phyloP scores from a whole-genome alignment of 257 asterid genomes.

The Solanum peruvianum region DNA sequence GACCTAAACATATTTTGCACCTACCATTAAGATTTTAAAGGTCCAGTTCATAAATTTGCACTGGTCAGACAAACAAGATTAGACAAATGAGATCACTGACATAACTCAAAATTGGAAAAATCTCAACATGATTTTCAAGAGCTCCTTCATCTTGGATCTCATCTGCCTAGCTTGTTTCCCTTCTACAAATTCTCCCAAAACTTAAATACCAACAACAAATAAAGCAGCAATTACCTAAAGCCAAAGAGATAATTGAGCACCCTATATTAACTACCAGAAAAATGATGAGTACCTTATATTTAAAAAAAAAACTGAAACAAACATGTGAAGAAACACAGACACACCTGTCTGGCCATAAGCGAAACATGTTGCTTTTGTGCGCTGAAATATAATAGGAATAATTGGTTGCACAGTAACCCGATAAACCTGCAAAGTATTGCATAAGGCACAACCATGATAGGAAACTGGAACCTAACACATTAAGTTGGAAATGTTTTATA shows the following conservation, averaged over 20 bases:
- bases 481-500: neutral
- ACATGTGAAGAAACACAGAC: conserved; percentile 3
- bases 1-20: neutral
- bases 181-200: neutral
- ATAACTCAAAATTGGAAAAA: neutral
- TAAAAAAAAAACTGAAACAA: neutral
- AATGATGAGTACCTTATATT: neutral
- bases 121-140: neutral
- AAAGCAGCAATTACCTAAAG: neutral
- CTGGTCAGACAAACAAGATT: neutral
- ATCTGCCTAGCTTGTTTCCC: neutral
- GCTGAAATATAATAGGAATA: conserved; percentile 87
- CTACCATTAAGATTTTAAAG: neutral
- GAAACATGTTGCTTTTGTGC: conserved; percentile 94
- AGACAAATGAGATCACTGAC: neutral
- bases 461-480: neutral
- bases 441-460: conserved; percentile 11
- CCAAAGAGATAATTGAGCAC: neutral
- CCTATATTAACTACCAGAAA: neutral
- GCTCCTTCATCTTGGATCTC: neutral
- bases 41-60: neutral
- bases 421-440: conserved; percentile 51
- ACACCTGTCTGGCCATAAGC: conserved; percentile 99
- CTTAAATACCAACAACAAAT: neutral
- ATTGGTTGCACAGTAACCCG: conserved; percentile 91